Conservation (phyloP, 176 grass and related monocot genomes). For the Zea luxurians region DNA sequence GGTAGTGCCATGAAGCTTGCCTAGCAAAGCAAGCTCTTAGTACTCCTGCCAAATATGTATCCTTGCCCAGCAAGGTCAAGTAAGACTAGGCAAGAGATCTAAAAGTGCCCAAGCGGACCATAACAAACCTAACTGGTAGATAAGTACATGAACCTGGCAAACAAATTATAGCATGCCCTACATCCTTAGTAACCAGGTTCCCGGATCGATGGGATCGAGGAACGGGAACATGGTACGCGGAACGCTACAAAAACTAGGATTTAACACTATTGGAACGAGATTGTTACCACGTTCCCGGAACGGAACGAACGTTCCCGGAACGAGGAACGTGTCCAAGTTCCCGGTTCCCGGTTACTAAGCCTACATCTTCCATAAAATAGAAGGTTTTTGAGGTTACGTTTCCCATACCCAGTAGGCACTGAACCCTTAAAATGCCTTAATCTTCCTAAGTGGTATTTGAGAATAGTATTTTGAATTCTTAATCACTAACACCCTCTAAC, state of each 20-base stretch:
- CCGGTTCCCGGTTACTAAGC: too few relatives aligned
- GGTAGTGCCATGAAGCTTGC: neutral
- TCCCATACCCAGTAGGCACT: neutral
- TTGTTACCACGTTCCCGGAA: too few relatives aligned
- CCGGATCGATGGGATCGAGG: too few relatives aligned
- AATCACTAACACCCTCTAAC: neutral
- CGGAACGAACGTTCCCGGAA: too few relatives aligned
- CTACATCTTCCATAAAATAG: conserved; percentile 25
- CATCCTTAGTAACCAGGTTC: too few relatives aligned
- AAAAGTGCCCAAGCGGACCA: neutral
- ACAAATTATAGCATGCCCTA: neutral
- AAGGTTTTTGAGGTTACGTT: conserved; percentile 22
- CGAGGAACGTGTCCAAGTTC: too few relatives aligned
- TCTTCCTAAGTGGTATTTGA: neutral
- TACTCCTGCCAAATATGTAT: neutral
- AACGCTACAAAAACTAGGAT: too few relatives aligned
- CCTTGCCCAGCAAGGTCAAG: neutral
- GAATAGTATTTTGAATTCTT: conserved; percentile 10
- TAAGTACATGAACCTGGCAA: conserved; percentile 2
- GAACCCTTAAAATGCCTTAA: conserved; percentile 10
- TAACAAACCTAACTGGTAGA: neutral
- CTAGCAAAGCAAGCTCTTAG: neutral
- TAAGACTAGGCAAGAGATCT: neutral
- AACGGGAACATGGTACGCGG: too few relatives aligned
- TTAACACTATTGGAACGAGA: too few relatives aligned